Evolutionary conservation across 1,284 basidiomycete genomes (phyloP), one percentile per base, ranked within the genome.

Genomic region (Boletus smithii): DNA sequence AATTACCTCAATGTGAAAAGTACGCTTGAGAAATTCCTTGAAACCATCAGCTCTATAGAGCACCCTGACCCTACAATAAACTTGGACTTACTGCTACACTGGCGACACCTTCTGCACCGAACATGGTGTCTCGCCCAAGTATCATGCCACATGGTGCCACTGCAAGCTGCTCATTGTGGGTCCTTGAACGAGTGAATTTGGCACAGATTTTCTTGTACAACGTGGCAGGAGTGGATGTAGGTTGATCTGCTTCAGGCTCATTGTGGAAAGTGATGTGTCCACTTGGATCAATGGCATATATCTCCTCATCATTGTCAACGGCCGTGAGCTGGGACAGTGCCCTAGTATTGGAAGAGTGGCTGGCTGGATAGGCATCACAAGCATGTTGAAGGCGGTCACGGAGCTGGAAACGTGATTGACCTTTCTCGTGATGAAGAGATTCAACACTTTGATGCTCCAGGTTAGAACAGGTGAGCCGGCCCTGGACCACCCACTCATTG

Each of bases 1-100:
- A 8, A 49, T 3, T 0, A 11, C 29, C 4, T 53, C 22, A 0
- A 44, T 30, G 0, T 5, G 14, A 5, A 53, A 53, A 0, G 32
- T 48, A 3, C 20, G 23, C 43, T 61, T 62, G 39, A 63, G 37
- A 29, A 67, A 45, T 8, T 46, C 45, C 45, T 46, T 7, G 20
- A 13, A 6, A 26, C 8, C n/a, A n/a, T n/a, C n/a, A n/a, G 9
- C 5, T 26, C 4, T 26, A 26, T 9, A 9, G 24, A 26, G 4
- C 24, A 26, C 5, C 8, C 4, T 2, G 9, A 8, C 9, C 5
- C 8, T 8, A 26, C 7, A 26, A 8, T 4, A 9, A 8, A 26
- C 3, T n/a, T n/a, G 24, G 31, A 32, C 24, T 26, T 34, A 46
- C 38, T 2, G 31, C 37, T 0, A 47, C 16, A 7, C 39, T 42